These are phyloP conservation scores for Diplodia seriata DNA, from an alignment of 2,329 filamentous ascomycete species.

Conservation along the genomic window DNA sequence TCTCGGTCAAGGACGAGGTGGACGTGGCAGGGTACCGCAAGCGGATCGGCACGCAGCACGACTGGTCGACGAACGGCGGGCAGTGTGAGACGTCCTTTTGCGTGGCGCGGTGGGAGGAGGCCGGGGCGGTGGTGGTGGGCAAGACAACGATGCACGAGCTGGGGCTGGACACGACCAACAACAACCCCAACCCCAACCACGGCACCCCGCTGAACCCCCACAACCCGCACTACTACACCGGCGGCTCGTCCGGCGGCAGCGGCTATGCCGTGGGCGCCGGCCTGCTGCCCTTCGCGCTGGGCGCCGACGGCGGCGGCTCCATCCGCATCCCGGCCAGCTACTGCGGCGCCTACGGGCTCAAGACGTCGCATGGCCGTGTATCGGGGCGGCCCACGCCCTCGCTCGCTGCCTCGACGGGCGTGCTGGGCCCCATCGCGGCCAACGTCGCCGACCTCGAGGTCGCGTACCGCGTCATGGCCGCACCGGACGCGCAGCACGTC, in stretches of 20 bases:
- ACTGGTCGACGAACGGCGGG: slow-evolving; percentile 57
- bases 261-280: slow-evolving; percentile 74
- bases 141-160: slow-evolving; percentile 81
- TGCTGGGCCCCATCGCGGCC: slow-evolving; percentile 77
- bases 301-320: slow-evolving; percentile 75
- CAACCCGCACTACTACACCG: slow-evolving; percentile 77
- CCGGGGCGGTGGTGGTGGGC: slow-evolving; percentile 76
- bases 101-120: slow-evolving; percentile 72
- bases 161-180: slow-evolving; percentile 75
- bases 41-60: slow-evolving; percentile 68
- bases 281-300: slow-evolving; percentile 75
- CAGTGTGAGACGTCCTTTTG: slow-evolving; percentile 69
- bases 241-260: slow-evolving; percentile 80
- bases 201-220: slow-evolving; percentile 81
- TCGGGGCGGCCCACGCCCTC: slow-evolving; percentile 64
- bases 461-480: slow-evolving; percentile 81
- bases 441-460: slow-evolving; percentile 79
- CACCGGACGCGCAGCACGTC: slow-evolving; percentile 69
- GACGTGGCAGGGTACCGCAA: slow-evolving; percentile 73
- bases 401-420: slow-evolving; percentile 67
- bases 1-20: slow-evolving; percentile 84
- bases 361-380: slow-evolving; percentile 76
- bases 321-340: slow-evolving; percentile 76
- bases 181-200: slow-evolving; percentile 69
- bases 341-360: slow-evolving; percentile 83